Evolutionary conservation across 768 basidiomycete genomes (phyloP).

Genomic region (Tephrocybe sp.): DNA sequence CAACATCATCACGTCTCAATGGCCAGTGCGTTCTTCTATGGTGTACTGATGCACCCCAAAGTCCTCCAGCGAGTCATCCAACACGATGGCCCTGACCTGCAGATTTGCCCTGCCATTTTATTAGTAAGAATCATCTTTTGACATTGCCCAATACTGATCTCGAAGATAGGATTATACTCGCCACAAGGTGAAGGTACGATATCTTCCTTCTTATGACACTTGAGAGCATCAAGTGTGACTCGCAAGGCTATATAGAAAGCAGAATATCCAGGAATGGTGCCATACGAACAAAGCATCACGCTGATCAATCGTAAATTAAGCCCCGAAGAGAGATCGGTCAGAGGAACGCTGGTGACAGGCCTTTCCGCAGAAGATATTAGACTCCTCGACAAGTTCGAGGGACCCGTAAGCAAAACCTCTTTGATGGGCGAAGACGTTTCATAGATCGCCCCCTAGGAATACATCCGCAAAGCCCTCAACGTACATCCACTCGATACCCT

Average conservation of each 20-base stretch:
- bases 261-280: slow-evolving; percentile 86
- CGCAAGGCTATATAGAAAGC: slow-evolving; percentile 39
- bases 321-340: slow-evolving; percentile 65
- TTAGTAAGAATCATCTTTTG: slow-evolving; percentile 45
- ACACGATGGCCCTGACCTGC: slow-evolving; percentile 61
- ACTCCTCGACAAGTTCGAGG: slow-evolving; percentile 83
- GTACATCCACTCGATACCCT: slow-evolving; percentile 57
- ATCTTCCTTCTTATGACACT: background rate
- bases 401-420: slow-evolving; percentile 48
- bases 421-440: no score
- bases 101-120: slow-evolving; percentile 73
- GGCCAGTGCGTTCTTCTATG: slow-evolving; percentile 76
- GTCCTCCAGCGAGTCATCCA: slow-evolving; percentile 78
- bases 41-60: slow-evolving; percentile 86
- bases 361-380: slow-evolving; percentile 62
- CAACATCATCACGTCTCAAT: background rate
- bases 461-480: slow-evolving; percentile 51
- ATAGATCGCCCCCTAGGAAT: slow-evolving; percentile 56
- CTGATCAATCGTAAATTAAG: slow-evolving; percentile 53
- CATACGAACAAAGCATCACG: slow-evolving; percentile 46
- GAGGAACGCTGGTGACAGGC: slow-evolving; percentile 79
- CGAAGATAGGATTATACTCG: slow-evolving; percentile 70
- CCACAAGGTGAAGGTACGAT: slow-evolving; percentile 68
- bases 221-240: background rate
- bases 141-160: background rate